phyloP scores from a whole-genome alignment of 2,329 filamentous ascomycete species.

The Fusarium xyrophilum region DNA sequence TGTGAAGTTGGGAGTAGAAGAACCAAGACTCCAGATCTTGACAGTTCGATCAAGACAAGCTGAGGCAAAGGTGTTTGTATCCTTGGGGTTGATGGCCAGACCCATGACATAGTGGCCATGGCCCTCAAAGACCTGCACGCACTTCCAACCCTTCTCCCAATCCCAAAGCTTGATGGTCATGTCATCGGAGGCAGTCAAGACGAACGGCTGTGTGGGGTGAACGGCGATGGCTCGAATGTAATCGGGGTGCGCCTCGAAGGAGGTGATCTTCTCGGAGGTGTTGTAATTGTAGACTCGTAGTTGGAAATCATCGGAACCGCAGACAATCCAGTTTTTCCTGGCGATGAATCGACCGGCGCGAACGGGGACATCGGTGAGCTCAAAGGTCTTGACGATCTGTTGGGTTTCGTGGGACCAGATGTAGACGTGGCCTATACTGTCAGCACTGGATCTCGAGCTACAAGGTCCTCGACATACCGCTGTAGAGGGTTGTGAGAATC shows the following conservation, averaged over 20 bases:
- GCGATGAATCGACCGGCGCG: conserved; percentile 95
- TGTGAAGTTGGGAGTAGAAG: conserved; percentile 93
- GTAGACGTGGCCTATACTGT: conserved; percentile 82
- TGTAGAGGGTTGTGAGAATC: conserved; percentile 95
- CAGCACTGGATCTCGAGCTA: conserved; percentile 3
- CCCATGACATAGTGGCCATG: conserved; percentile 98
- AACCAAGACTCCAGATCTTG: conserved; percentile 97
- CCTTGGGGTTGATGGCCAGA: conserved; percentile 95
- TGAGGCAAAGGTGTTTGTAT: conserved; percentile 89
- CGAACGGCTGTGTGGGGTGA: conserved; percentile 93
- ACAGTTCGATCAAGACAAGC: conserved; percentile 96
- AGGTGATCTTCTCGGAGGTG: conserved; percentile 97
- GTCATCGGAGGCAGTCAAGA: conserved; percentile 95
- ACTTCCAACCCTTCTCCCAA: conserved; percentile 99
- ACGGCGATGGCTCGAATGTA: conserved; percentile 97
- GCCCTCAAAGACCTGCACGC: conserved; percentile 94
- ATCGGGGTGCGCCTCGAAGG: conserved; percentile 96
- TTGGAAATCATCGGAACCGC: conserved; percentile 91
- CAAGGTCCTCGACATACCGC: conserved; percentile 64
- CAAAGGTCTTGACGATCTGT: conserved; percentile 97
- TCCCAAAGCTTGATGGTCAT: conserved; percentile 99
- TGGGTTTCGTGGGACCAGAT: conserved; percentile 99
- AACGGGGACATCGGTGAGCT: conserved; percentile 97
- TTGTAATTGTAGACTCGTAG: conserved; percentile 97
- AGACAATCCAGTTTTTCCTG: conserved; percentile 98